Evolutionary conservation across 352 stramenopile species (phyloP).

Genomic region (Globisporangium alternatum): DNA sequence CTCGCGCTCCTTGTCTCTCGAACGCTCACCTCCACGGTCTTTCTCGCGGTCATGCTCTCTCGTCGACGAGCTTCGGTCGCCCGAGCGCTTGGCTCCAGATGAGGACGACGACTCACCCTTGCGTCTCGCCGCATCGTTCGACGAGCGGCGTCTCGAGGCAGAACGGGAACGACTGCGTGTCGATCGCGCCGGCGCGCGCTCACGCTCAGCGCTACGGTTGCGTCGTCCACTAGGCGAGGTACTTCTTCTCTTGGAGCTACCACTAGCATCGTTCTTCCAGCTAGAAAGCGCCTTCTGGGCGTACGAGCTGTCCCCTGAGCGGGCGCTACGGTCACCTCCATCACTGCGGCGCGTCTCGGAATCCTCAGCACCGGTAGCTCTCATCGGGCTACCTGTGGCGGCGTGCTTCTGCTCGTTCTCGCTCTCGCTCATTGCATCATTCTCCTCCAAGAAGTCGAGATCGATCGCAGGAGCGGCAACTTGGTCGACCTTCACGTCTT

Average conservation of each 20-base stretch:
- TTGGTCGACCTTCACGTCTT: slow-evolving; percentile 77
- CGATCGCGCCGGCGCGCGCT: slow-evolving; percentile 7
- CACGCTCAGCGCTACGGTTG: slow-evolving; percentile 18
- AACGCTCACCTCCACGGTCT: slow-evolving; percentile 13
- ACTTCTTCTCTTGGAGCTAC: slow-evolving; percentile 11
- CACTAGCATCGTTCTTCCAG: slow-evolving; percentile 6
- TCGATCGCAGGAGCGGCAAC: slow-evolving; percentile 81
- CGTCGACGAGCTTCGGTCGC: slow-evolving; percentile 12
- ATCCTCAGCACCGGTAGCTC: neutral
- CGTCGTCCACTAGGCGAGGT: slow-evolving; percentile 2
- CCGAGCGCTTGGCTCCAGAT: slow-evolving; percentile 15
- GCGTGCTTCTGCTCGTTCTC: slow-evolving; percentile 25
- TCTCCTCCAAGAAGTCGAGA: slow-evolving; percentile 78
- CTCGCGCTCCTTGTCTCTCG: slow-evolving; percentile 23
- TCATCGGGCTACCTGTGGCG: slow-evolving; percentile 1
- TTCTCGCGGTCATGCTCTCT: slow-evolving; percentile 11
- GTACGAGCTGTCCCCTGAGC: slow-evolving; percentile 3
- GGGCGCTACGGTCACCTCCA: neutral
- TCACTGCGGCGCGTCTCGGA: neutral
- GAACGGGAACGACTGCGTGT: slow-evolving; percentile 30
- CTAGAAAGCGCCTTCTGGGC: slow-evolving; percentile 6
- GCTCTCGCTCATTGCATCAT: slow-evolving; percentile 37
- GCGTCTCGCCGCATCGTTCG: slow-evolving; percentile 28
- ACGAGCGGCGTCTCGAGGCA: slow-evolving; percentile 37
- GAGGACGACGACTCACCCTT: slow-evolving; percentile 22